Percentiles rank a stretch among this genome's conserved stretches.
These are phyloP conservation scores for Trametes punicea DNA, from an alignment of 768 basidiomycete genomes.

Conservation along the genomic window DNA sequence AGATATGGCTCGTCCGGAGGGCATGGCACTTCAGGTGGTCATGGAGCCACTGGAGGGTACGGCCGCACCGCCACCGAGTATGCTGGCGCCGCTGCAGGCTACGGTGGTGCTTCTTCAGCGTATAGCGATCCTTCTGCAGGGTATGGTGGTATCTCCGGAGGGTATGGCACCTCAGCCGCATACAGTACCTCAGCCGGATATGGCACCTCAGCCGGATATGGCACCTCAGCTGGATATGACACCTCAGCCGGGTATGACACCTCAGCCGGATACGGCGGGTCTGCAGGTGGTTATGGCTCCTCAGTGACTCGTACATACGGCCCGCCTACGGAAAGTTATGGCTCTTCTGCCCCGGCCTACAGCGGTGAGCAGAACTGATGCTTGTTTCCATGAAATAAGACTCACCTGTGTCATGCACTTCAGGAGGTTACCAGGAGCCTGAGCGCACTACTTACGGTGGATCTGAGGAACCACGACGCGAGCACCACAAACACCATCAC, in stretches of 20 bases:
- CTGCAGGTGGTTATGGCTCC: slow-evolving; percentile 4
- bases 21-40: slow-evolving; percentile 5
- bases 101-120: background rate
- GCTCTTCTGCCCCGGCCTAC: slow-evolving; percentile 9
- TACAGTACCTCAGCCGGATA: background rate
- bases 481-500: background rate
- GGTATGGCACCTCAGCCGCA: background rate
- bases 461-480: slow-evolving; percentile 5
- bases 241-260: background rate
- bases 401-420: too few relatives aligned
- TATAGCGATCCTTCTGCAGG: background rate
- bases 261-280: background rate
- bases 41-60: background rate
- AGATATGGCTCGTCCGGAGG: slow-evolving; percentile 1
- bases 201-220: background rate
- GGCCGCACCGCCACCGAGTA: too few relatives aligned
- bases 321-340: slow-evolving; percentile 1
- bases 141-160: slow-evolving; percentile 4
- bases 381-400: background rate
- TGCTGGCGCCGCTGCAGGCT: too few relatives aligned
- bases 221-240: background rate
- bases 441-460: slow-evolving; percentile 3
- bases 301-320: slow-evolving; percentile 1
- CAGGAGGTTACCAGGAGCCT: slow-evolving; percentile 1
- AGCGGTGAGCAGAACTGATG: background rate